These are phyloP conservation scores for Penicillium canescens DNA, from an alignment of 495 filamentous ascomycete species.

Conservation along the genomic window DNA sequence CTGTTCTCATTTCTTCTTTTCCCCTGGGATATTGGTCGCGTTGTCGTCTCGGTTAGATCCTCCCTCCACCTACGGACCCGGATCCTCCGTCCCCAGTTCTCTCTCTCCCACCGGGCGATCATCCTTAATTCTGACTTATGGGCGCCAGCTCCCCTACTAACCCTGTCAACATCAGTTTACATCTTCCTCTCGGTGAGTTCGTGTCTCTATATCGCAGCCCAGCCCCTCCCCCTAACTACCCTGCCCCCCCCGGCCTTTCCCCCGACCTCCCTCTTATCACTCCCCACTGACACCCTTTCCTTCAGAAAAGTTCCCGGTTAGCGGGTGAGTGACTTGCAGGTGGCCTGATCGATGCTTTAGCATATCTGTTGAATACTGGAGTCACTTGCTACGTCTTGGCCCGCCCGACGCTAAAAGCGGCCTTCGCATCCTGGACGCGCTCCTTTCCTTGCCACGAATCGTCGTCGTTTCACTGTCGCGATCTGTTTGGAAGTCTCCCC, in stretches of 20 bases:
- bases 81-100: conserved; percentile 35
- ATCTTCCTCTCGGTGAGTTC: conserved; percentile 15
- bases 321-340: conserved; percentile 28
- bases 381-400: conserved; percentile 40
- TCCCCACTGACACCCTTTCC: conserved; percentile 13
- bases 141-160: conserved; percentile 32
- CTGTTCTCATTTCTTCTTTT: background rate
- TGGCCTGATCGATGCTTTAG: conserved; percentile 34
- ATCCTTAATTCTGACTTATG: conserved; percentile 26
- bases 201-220: conserved; percentile 19
- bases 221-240: conserved; percentile 37
- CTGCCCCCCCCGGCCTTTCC: conserved; percentile 13
- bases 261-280: conserved; percentile 20
- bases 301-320: conserved; percentile 28
- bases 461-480: conserved; percentile 19
- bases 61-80: conserved; percentile 32
- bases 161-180: conserved; percentile 8
- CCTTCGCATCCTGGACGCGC: conserved; percentile 37
- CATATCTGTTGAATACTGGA: conserved; percentile 23
- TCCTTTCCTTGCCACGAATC: conserved; percentile 27
- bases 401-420: conserved; percentile 46
- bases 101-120: conserved; percentile 36
- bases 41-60: conserved; percentile 31
- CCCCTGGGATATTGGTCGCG: conserved; percentile 1
- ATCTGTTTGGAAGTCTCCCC: conserved; percentile 22